phyloP scores from a whole-genome alignment of 352 stramenopile genomes.

The Blastocystis sp. region DNA sequence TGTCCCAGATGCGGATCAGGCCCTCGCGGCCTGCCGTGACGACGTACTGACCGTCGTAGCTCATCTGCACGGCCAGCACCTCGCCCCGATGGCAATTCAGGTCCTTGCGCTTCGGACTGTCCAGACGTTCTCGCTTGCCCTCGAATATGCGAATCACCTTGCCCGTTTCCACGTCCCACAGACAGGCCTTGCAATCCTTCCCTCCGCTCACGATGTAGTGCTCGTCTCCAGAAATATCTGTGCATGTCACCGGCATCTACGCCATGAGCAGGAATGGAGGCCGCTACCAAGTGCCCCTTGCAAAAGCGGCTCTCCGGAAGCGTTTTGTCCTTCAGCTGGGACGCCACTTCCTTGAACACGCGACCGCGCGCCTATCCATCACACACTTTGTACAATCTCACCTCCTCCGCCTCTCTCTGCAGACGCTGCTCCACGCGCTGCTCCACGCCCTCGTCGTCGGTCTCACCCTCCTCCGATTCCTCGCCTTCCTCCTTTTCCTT shows the following conservation, averaged over 20 bases:
- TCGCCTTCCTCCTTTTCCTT: constrained; percentile 77
- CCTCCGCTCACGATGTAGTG: constrained; percentile 83
- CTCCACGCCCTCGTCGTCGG: constrained; percentile 78
- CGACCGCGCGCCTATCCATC: constrained; percentile 79
- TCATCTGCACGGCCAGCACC: constrained; percentile 82
- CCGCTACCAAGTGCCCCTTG: constrained; percentile 70
- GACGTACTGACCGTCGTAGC: constrained; percentile 85
- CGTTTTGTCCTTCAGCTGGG: constrained; percentile 79
- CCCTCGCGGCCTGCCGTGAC: constrained; percentile 85
- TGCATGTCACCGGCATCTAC: constrained; percentile 81
- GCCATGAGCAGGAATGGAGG: constrained; percentile 10
- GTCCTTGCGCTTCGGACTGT: constrained; percentile 77
- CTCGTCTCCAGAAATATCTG: constrained; percentile 84
- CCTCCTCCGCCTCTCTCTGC: constrained; percentile 72
- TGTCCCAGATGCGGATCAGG: constrained; percentile 83
- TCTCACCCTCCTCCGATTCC: constrained; percentile 73
- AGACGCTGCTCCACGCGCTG: constrained; percentile 81
- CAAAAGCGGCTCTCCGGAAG: constrained; percentile 74
- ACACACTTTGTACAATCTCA: background rate
- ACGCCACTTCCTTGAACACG: constrained; percentile 82
- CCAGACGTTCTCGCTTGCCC: constrained; percentile 71
- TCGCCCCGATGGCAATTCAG: constrained; percentile 74
- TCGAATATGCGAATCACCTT: constrained; percentile 73
- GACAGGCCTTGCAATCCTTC: constrained; percentile 87
- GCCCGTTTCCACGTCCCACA: constrained; percentile 80